Evolutionary conservation across 2,329 filamentous ascomycete genomes (phyloP).

Genomic region (Plenodomus lindquistii): DNA sequence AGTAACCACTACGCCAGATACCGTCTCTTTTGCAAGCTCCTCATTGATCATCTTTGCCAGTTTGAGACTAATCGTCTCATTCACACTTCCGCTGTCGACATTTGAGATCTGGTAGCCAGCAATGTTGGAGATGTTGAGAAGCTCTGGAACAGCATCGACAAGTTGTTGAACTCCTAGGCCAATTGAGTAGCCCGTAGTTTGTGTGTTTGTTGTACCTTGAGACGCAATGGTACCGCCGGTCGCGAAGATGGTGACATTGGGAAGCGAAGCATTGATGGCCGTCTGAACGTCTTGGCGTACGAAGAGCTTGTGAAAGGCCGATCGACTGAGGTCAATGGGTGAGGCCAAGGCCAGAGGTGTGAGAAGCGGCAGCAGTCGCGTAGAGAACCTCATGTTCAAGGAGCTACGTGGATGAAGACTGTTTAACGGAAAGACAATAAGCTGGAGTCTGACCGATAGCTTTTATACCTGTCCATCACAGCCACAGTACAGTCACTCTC

Average conservation of each 20-base stretch:
- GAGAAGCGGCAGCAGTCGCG: conserved; percentile 25
- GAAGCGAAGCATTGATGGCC: conserved; percentile 51
- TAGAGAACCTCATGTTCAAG: conserved; percentile 26
- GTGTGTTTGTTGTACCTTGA: conserved; percentile 52
- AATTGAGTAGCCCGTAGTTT: conserved; percentile 61
- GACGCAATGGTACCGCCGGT: conserved; percentile 65
- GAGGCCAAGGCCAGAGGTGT: conserved; percentile 22
- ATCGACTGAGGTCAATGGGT: conserved; percentile 22
- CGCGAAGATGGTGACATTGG: conserved; percentile 61
- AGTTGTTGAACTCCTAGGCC: conserved; percentile 56
- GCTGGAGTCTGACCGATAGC: no score
- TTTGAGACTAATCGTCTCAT: conserved; percentile 53
- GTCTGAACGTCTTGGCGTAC: conserved; percentile 37
- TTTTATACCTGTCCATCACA: conserved; percentile 6
- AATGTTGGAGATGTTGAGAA: conserved; percentile 60
- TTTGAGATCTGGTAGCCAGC: conserved; percentile 52
- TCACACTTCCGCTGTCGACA: conserved; percentile 46
- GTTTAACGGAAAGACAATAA: no score
- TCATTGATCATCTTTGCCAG: conserved; percentile 55
- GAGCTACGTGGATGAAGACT: not conserved
- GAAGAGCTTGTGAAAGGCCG: conserved; percentile 25
- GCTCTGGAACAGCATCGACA: conserved; percentile 59
- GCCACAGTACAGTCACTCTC: not conserved
- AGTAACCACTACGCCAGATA: conserved; percentile 60
- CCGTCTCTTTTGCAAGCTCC: conserved; percentile 51